These are phyloP conservation scores for Aaosphaeria pasadenensis DNA, from an alignment of 2,329 filamentous ascomycete species.

Conservation along the genomic window DNA sequence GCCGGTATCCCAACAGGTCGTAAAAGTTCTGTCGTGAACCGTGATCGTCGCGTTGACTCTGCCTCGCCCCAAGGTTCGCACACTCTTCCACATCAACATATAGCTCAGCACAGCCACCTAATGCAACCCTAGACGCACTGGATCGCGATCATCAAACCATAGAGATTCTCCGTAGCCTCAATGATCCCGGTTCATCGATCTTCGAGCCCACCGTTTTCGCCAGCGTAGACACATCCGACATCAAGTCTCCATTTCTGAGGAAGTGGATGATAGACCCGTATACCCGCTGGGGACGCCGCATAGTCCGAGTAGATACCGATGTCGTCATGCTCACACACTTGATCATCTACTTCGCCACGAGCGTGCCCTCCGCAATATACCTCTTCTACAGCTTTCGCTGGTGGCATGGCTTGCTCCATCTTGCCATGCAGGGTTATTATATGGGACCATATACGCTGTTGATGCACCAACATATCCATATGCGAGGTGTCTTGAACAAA, in stretches of 20 bases:
- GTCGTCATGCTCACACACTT: constrained; percentile 78
- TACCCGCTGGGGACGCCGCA: constrained; percentile 50
- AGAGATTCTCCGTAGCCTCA: constrained; percentile 47
- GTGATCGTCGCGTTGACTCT: constrained; percentile 18
- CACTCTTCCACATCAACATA: background rate
- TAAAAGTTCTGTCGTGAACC: constrained; percentile 23
- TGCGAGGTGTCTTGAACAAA: constrained; percentile 64
- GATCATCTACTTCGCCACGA: constrained; percentile 67
- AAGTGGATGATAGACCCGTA: constrained; percentile 59
- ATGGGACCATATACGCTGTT: constrained; percentile 74
- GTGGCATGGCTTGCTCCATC: constrained; percentile 65
- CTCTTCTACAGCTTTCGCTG: constrained; percentile 67
- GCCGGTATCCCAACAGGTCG: constrained; percentile 14
- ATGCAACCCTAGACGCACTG: constrained; percentile 18
- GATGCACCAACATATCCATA: constrained; percentile 84
- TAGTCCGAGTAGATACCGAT: constrained; percentile 67
- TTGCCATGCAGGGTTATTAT: constrained; percentile 64
- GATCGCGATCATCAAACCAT: constrained; percentile 37
- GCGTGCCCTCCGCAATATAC: constrained; percentile 64
- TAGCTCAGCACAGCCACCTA: background rate
- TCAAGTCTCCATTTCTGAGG: constrained; percentile 29
- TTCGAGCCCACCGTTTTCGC: constrained; percentile 58
- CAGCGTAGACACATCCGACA: constrained; percentile 49
- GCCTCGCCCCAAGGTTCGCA: constrained; percentile 27
- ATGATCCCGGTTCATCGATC: constrained; percentile 45